Conservation (phyloP, 176 grass and related monocot genomes). For the Puccinellia tenuiflora region DNA sequence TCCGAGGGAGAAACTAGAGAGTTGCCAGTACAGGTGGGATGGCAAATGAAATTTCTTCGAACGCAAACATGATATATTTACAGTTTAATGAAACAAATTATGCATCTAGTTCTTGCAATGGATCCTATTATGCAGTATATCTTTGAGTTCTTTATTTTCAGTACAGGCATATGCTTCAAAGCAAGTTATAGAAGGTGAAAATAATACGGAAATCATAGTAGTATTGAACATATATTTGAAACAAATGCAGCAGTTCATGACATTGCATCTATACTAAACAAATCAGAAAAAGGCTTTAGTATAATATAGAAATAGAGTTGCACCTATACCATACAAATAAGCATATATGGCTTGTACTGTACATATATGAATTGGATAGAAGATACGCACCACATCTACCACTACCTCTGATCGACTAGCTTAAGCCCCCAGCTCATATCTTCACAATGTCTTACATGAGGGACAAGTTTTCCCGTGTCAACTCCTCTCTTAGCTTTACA, state of each 20-base stretch:
- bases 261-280: neutral
- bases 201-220: neutral
- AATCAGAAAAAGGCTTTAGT: neutral
- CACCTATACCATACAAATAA: neutral
- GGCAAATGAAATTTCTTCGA: neutral
- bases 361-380: slow-evolving; percentile 34
- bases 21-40: neutral
- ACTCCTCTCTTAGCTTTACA: slow-evolving; percentile 59
- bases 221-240: neutral
- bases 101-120: neutral
- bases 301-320: slow-evolving; percentile 11
- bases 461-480: slow-evolving; percentile 76
- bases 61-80: neutral
- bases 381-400: slow-evolving; percentile 27
- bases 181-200: neutral
- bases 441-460: slow-evolving; percentile 85
- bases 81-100: neutral
- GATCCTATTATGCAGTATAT: neutral
- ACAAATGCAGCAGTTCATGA: neutral
- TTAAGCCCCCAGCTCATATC: slow-evolving; percentile 94
- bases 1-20: neutral
- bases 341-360: neutral
- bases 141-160: neutral
- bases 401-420: slow-evolving; percentile 53
- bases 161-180: neutral